These are phyloP conservation scores for Ophiostoma novo-ulmi DNA, from an alignment of 2,329 filamentous ascomycete genomes.

Conservation along the genomic window DNA sequence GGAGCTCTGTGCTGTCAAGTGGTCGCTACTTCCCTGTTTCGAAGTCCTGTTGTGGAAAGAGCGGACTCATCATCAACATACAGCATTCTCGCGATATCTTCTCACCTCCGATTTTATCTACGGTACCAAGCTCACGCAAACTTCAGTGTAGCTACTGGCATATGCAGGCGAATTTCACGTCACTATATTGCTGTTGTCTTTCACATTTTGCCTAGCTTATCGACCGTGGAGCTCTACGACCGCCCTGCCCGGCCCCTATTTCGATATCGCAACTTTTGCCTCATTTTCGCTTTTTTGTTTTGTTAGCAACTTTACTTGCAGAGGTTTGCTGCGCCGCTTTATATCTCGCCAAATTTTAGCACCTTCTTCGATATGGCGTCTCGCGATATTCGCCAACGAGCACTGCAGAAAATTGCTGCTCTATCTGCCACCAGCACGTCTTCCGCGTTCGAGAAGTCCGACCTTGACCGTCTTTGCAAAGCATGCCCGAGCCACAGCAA, in stretches of 20 bases:
- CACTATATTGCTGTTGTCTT: background rate
- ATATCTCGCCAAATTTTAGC: background rate
- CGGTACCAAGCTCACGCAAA: background rate
- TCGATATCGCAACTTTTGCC: background rate
- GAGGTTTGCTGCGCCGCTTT: background rate
- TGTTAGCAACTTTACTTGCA: background rate
- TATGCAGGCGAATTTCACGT: background rate
- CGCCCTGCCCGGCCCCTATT: background rate
- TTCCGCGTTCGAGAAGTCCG: slow-evolving; percentile 55
- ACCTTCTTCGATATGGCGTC: slow-evolving; percentile 38
- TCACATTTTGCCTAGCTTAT: background rate
- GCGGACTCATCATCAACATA: background rate
- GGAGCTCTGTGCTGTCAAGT: background rate
- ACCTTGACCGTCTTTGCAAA: slow-evolving; percentile 57
- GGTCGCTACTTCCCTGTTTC: slow-evolving; percentile 7
- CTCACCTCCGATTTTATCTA: background rate
- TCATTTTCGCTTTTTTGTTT: slow-evolving; percentile 10
- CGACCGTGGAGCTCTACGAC: background rate
- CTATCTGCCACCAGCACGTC: slow-evolving; percentile 53
- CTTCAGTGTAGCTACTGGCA: background rate
- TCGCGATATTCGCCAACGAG: slow-evolving; percentile 56
- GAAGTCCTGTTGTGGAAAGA: background rate
- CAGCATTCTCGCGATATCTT: background rate
- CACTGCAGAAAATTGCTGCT: slow-evolving; percentile 60
- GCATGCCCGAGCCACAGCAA: slow-evolving; percentile 49